Conservation (phyloP, 2,329 filamentous ascomycete species). For the Lecanosticta acicola region DNA sequence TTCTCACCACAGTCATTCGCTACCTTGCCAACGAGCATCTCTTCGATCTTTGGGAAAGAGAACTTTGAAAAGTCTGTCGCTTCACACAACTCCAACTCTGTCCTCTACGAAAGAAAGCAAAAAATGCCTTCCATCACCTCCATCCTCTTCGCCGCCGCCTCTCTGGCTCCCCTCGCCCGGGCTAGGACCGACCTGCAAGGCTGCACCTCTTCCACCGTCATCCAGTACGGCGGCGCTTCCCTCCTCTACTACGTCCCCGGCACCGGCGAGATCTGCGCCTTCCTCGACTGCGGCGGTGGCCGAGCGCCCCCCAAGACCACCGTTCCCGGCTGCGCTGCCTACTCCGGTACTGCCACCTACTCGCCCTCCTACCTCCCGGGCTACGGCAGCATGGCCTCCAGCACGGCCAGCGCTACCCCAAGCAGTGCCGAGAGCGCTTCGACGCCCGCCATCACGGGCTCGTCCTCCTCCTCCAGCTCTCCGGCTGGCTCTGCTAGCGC, state of each 20-base stretch:
- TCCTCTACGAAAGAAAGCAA: too few relatives aligned
- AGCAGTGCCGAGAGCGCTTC: conserved; percentile 2
- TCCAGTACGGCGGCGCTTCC: conserved; percentile 40
- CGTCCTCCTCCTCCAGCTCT: not conserved
- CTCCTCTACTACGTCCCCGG: conserved; percentile 57
- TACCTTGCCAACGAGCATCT: too few relatives aligned
- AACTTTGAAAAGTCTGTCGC: too few relatives aligned
- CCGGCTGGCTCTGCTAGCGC: not conserved
- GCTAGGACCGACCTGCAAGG: conserved; percentile 37
- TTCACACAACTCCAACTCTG: too few relatives aligned
- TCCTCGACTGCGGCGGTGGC: conserved; percentile 63
- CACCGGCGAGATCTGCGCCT: conserved; percentile 58
- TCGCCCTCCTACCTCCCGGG: conserved; percentile 46
- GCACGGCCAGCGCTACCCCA: conserved; percentile 4
- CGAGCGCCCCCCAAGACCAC: conserved; percentile 57
- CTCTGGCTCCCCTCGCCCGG: conserved; percentile 27
- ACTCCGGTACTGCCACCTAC: conserved; percentile 53
- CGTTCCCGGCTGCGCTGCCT: conserved; percentile 55
- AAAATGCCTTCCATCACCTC: conserved; percentile 19
- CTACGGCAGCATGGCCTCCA: conserved; percentile 20
- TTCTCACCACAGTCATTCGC: too few relatives aligned
- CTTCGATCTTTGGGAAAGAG: too few relatives aligned
- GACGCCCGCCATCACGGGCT: not conserved
- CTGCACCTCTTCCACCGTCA: conserved; percentile 41
- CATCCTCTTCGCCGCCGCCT: conserved; percentile 24